Evolutionary conservation across 1,284 basidiomycete genomes (phyloP).

Genomic region (Cryptococcus neoformans): DNA sequence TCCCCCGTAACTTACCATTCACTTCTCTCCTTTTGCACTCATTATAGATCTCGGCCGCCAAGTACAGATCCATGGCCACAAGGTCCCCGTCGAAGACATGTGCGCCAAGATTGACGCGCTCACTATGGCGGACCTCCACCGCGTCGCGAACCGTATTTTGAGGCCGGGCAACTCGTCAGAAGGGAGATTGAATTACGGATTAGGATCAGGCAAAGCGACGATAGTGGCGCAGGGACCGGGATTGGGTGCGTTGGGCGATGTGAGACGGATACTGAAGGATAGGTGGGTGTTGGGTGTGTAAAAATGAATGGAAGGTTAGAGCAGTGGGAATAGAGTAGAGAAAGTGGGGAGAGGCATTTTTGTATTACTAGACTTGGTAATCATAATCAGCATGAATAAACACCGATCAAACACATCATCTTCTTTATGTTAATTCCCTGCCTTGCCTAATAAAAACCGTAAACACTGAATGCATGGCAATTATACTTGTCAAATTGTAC

Average conservation of each 20-base stretch:
- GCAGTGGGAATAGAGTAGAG: too few relatives aligned
- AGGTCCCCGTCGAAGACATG: constrained; percentile 88
- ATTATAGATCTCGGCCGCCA: constrained; percentile 56
- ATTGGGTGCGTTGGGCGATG: constrained; percentile 42
- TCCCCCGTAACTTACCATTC: background rate
- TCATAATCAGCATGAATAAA: too few relatives aligned
- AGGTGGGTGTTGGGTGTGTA: constrained; percentile 43
- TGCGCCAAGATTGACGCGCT: constrained; percentile 82
- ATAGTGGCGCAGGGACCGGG: constrained; percentile 51
- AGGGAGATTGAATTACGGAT: constrained; percentile 39
- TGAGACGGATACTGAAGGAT: constrained; percentile 35
- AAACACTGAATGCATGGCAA: too few relatives aligned
- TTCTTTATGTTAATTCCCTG: too few relatives aligned
- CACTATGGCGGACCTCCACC: constrained; percentile 54
- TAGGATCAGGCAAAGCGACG: constrained; percentile 49
- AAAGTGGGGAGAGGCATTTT: too few relatives aligned
- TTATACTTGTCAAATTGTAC: too few relatives aligned
- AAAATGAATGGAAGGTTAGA: background rate
- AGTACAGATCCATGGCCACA: constrained; percentile 87
- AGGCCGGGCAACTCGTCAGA: constrained; percentile 27
- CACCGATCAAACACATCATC: too few relatives aligned
- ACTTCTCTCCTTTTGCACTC: background rate
- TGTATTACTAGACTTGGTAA: too few relatives aligned
- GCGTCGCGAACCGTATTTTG: constrained; percentile 45
- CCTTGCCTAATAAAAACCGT: too few relatives aligned